Base-by-base conservation (phyloP, 805 yeast species). In the Yarrowia bubula region DNA sequence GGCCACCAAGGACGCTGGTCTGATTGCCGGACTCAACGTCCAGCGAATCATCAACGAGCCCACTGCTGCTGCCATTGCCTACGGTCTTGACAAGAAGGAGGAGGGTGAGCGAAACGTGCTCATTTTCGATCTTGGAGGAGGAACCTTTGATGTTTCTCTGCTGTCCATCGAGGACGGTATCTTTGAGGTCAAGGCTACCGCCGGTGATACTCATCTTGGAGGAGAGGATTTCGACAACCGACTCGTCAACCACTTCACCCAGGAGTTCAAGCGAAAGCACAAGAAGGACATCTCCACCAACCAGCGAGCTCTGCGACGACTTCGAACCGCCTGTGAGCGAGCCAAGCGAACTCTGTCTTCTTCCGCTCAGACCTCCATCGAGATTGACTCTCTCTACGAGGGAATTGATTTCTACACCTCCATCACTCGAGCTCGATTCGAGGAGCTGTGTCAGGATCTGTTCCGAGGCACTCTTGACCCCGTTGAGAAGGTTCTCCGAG, bases 191-290 rank as follows among this genome's bases (percentile, higher is more conserved):
- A 92, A 92, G 85, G 92, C 98, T 72, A 92, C 98, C 69, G 91
- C 90, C 66, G 91, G 89, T 78, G 90, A 92, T 77, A 90, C 93
- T 67, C 93, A 88, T 80, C 87, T 90, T 83, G 98, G 98, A 84
- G 98, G 98, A 87, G 97, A 92, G 83, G 98, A 92, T 83, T 93
- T 93, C 80, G 98, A 93, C 80, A 86, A 90, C 87, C 89, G 97
- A 82, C 87, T 93, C 77, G 97, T 92, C 71, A 91, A 84, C 84
- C 93, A 87, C 85, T 92, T 92, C 78, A 90, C 88, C 71, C 87
- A 85, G 77, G 98, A 93, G 83, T 93, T 92, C 88, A 92, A 93
- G 91, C 87, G 97, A 84, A 92, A 93, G 87, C 85, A 90, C 87
- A 91, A 91, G 88, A 90, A 91, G 85, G 98, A 93, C 79, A 81